Base-by-base conservation (phyloP, 257 asterid species). In the Coffea canephora region DNA sequence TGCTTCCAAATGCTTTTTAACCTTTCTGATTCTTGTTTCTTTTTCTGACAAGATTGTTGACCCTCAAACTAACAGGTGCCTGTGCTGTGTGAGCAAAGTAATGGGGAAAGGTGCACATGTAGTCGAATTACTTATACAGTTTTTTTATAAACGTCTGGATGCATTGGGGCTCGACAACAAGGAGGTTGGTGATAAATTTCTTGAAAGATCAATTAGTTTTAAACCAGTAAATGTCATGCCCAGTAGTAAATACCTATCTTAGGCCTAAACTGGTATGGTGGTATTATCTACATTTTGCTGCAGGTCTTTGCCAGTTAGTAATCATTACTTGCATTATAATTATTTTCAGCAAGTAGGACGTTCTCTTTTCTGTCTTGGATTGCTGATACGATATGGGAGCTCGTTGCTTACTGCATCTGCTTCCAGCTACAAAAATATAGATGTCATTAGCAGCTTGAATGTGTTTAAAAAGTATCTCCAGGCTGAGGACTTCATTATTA, bases 331-430 rank as follows among this genome's bases (percentile, higher is more conserved):
- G 25, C 59, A 27, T 19, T 76, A 5, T 75, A 67, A 21, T 79
- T 82, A 66, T 46, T 71, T 21, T 81, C 93, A 96, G 97, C 99
- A 92, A 92, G 93, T 96, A 75, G 97, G 97, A 52, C 91, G 98
- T 48, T 96, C 97, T 81, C 98, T 94, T 82, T 96, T 96, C 87
- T 96, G 99, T 87, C 88, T 96, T 87, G 99, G 99, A 85, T 85
- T 96, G 91, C 90, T 96, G 87, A 90, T 96, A 80, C 98, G 98
- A 69, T 94, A 96, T 82, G 96, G 99, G 71, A 89, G 90, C 85
- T 80, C 94, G 73, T 81, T 91, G 82, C 79, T 90, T 86, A 79
- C 82, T 84, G 85, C 88, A 69, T 86, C 87, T 74, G 85, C 87
- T 84, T 89, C 93, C 80, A 83, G 82, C 89, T 76, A 85, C 80